Evolutionary conservation across 352 stramenopile genomes (phyloP).

Genomic region (Phytopythium kandeliae): DNA sequence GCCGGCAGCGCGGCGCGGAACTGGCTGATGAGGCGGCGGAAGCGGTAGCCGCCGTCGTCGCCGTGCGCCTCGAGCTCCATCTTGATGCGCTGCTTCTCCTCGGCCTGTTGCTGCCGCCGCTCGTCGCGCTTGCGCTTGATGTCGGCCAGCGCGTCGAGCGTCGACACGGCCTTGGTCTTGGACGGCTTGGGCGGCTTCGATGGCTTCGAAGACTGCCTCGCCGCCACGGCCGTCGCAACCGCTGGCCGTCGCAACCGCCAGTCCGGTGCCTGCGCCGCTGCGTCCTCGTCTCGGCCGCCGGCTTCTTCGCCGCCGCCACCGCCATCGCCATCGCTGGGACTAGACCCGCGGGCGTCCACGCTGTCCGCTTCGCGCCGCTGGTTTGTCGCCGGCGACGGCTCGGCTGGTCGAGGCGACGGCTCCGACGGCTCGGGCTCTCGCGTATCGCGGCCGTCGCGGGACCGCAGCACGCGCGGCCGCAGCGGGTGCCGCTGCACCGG

Average conservation of each 20-base stretch:
- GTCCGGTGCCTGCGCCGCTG: too few relatives aligned
- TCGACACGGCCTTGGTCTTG: slow-evolving; percentile 34
- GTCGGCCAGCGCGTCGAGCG: slow-evolving; percentile 45
- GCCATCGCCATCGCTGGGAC: too few relatives aligned
- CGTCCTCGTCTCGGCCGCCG: too few relatives aligned
- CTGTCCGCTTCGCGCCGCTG: not conserved
- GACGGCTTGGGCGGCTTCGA: not conserved
- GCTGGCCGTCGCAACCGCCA: too few relatives aligned
- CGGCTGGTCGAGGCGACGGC: too few relatives aligned
- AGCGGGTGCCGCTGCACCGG: slow-evolving; percentile 2
- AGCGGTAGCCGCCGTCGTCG: slow-evolving; percentile 74
- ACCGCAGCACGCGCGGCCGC: slow-evolving; percentile 2
- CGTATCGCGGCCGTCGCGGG: not conserved
- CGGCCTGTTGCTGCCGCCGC: slow-evolving; percentile 40
- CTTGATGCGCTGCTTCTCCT: slow-evolving; percentile 68
- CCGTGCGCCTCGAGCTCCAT: slow-evolving; percentile 57
- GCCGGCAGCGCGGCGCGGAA: slow-evolving; percentile 40
- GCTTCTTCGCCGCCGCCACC: too few relatives aligned
- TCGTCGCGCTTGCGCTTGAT: slow-evolving; percentile 70
- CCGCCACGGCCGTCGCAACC: too few relatives aligned
- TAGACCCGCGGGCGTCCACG: not conserved
- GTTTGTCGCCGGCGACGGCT: not conserved
- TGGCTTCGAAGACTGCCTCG: too few relatives aligned
- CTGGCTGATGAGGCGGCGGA: slow-evolving; percentile 53
- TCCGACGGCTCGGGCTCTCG: not conserved